Evolutionary conservation across 495 filamentous ascomycete species (phyloP).

Genomic region (Aspergillus affinis): DNA sequence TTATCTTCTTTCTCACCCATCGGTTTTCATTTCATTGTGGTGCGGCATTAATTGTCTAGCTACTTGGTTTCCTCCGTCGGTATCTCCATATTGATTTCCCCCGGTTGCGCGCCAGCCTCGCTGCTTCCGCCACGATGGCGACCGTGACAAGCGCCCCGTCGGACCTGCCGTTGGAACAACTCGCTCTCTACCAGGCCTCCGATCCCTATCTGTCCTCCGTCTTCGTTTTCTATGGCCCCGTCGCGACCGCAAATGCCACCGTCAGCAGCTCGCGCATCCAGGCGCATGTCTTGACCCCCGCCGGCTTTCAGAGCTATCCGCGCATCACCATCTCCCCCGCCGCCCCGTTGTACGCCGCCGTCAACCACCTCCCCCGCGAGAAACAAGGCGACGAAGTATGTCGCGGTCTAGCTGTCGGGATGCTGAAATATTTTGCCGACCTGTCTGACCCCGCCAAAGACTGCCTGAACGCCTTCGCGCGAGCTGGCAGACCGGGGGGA

Average conservation of each 20-base stretch:
- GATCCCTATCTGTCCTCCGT: constrained; percentile 75
- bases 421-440: constrained; percentile 91
- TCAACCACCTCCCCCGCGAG: constrained; percentile 87
- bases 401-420: constrained; percentile 83
- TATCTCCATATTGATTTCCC: constrained; percentile 1
- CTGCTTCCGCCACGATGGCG: constrained; percentile 36
- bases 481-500: constrained; percentile 30
- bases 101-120: constrained; percentile 11
- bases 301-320: constrained; percentile 82
- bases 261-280: constrained; percentile 89
- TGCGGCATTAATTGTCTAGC: constrained; percentile 5
- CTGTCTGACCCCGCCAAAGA: constrained; percentile 74
- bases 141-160: constrained; percentile 31
- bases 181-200: constrained; percentile 77
- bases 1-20: constrained; percentile 8
- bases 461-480: constrained; percentile 40
- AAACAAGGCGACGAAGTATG: constrained; percentile 90
- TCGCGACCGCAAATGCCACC: constrained; percentile 79
- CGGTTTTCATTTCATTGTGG: constrained; percentile 2
- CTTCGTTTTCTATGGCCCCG: constrained; percentile 81
- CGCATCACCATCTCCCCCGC: constrained; percentile 89
- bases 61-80: neutral
- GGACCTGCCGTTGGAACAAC: constrained; percentile 68
- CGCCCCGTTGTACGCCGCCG: constrained; percentile 91
- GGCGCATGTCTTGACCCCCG: constrained; percentile 84